Evolutionary conservation across 192 early-diverging fungal species (phyloP), one percentile per base, ranked within the genome.

Genomic region (Entophlyctis luteolus): DNA sequence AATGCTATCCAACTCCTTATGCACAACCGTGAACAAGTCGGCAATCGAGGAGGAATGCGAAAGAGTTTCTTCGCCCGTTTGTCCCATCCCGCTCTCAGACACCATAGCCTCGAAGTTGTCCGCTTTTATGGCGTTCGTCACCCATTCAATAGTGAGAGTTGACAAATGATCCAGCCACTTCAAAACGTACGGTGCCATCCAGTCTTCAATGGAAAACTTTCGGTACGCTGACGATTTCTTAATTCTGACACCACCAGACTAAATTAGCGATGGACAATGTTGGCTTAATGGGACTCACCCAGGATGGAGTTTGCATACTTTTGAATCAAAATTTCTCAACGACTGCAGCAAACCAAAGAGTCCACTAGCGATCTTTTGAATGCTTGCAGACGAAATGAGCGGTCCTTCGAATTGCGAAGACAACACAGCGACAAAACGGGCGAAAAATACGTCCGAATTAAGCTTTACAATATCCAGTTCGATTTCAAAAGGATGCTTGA

Each of bases 11-110:
- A 84, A 57, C 39, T 84, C 79, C 23, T 67, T 67, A 49, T 80
- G 80, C 6, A 84, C 72, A 20, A 77, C 78, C 25, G 65, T 66
- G 57, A 84, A 84, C 1, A 84, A 47, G 48, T 84, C 82, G 12
- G 74, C 78, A 31, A 84, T 67, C 22, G 79, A 81, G 10, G 76
- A 74, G 8, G 75, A 77, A 42, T 79, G 80, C 14, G 34, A 31
- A 14, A 59, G 36, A 34, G 36, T 55, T 5, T 45, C 59, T 29
- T 72, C 59, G 12, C 25, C 58, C 10, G 58, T 36, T 10, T 28
- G 22, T 0, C 49, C 49, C 49, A 52, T 52, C 20, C 49, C 49
- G 10, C 22, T 31, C 12, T 60, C 58, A 8, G 10, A 16, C 12
- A 31, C 65, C 49, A 67, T 53, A 23, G 35, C 65, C 27, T 81